Conservation (phyloP, 345 rosid species). For the Syzygium oleosum region DNA sequence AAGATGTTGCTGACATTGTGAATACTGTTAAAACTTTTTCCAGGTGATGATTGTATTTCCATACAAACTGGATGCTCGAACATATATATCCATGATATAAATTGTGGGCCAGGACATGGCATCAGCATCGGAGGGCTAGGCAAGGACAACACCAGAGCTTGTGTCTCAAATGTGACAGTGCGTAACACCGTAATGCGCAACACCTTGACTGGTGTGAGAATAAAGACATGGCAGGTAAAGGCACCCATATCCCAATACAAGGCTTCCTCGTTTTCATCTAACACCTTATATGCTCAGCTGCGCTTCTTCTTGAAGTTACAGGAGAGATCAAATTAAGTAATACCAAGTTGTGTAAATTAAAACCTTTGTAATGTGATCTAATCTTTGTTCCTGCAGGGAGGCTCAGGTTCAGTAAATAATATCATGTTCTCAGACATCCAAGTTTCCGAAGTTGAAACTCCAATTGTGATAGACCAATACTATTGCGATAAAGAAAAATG, state of each 20-base stretch:
- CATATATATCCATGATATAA: slow-evolving; percentile 49
- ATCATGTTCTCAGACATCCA: slow-evolving; percentile 71
- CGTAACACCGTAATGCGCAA: slow-evolving; percentile 45
- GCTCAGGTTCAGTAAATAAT: slow-evolving; percentile 65
- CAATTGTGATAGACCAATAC: slow-evolving; percentile 82
- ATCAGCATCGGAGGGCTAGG: slow-evolving; percentile 88
- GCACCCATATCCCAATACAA: not conserved
- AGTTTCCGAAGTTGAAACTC: slow-evolving; percentile 51
- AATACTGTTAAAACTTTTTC: not conserved
- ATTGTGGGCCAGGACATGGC: slow-evolving; percentile 90
- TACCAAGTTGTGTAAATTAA: not conserved
- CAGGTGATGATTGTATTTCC: slow-evolving; percentile 90
- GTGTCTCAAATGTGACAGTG: slow-evolving; percentile 74
- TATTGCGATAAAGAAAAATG: slow-evolving; percentile 56
- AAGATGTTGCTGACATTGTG: not conserved
- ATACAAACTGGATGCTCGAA: slow-evolving; percentile 83
- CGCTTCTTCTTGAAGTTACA: not conserved
- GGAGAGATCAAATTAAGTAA: not conserved
- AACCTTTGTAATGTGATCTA: not conserved
- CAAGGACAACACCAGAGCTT: slow-evolving; percentile 48
- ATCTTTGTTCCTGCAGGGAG: slow-evolving; percentile 43
- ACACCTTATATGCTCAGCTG: not conserved
- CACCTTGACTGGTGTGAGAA: slow-evolving; percentile 63
- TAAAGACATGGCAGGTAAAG: slow-evolving; percentile 89
- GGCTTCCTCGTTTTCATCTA: not conserved